Percentiles rank a stretch among this genome's conserved stretches.
Evolutionary conservation across 2,329 filamentous ascomycete species (phyloP).

Genomic region (Neospermospora avenae): DNA sequence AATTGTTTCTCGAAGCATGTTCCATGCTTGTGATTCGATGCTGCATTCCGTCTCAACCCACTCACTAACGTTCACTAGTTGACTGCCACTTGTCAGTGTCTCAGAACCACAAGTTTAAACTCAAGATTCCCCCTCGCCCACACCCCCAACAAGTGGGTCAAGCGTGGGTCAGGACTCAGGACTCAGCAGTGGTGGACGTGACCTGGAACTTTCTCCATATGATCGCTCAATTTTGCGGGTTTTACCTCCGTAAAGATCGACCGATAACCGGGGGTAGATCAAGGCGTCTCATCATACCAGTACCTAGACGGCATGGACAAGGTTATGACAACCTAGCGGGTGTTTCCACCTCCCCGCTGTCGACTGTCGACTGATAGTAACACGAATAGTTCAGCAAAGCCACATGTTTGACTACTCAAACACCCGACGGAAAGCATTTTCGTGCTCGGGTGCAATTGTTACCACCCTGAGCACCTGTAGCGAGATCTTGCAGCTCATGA

Average conservation of each 20-base stretch:
- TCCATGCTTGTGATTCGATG: neutral
- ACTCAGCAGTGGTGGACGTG: neutral
- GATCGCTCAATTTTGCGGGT: neutral
- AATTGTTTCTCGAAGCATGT: slow-evolving; percentile 4
- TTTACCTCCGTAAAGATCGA: neutral
- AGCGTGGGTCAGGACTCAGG: neutral
- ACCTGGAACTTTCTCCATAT: neutral
- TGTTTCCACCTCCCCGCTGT: too few species aligned
- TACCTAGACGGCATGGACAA: neutral
- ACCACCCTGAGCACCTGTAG: neutral
- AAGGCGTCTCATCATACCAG: neutral
- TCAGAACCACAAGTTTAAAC: neutral
- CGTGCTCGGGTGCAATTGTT: neutral
- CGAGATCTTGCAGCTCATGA: neutral
- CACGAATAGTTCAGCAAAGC: neutral
- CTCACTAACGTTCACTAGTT: neutral
- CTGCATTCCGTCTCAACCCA: neutral
- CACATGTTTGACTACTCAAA: neutral
- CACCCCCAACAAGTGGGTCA: neutral
- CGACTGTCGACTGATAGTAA: too few species aligned
- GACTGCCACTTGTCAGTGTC: neutral
- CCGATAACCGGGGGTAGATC: neutral
- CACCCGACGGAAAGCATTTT: neutral
- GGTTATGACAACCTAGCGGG: neutral
- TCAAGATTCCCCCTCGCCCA: neutral